Evolutionary conservation across 1,284 basidiomycete genomes (phyloP).

Genomic region (Laetiporus sulphureus): DNA sequence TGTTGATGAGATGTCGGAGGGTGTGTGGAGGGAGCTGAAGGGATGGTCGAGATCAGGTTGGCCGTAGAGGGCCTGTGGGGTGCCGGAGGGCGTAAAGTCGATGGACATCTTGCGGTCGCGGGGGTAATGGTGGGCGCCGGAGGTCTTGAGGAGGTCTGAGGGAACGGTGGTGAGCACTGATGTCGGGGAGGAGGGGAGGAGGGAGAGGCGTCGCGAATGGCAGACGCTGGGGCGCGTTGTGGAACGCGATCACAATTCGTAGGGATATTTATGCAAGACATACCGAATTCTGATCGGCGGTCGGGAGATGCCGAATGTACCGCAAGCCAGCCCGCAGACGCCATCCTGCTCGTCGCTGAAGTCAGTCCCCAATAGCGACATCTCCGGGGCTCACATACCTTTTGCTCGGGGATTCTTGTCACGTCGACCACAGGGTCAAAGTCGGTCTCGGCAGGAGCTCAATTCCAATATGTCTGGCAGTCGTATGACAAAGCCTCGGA

Average conservation of each 20-base stretch:
- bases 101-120: constrained; percentile 43
- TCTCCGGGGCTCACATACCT: too few species aligned
- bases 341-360: too few species aligned
- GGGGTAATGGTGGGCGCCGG: constrained; percentile 27
- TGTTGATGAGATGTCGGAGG: constrained; percentile 18
- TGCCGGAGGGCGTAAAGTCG: constrained; percentile 41
- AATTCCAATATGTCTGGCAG: too few species aligned
- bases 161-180: constrained; percentile 3
- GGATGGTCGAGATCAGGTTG: constrained; percentile 33
- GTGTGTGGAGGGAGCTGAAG: constrained; percentile 20
- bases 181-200: constrained; percentile 6
- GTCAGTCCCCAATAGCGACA: too few species aligned
- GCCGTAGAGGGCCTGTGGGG: constrained; percentile 42
- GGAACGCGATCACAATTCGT: constrained; percentile 16
- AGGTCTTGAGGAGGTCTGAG: constrained; percentile 40
- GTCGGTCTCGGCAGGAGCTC: too few species aligned
- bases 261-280: constrained; percentile 17
- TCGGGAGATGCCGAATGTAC: constrained; percentile 30
- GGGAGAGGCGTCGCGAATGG: constrained; percentile 5
- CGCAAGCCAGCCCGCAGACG: constrained; percentile 29
- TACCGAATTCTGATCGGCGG: constrained; percentile 47
- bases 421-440: too few species aligned
- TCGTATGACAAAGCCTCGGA: too few species aligned
- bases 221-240: constrained; percentile 21
- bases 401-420: too few species aligned